Evolutionary conservation across 1,284 basidiomycete species (phyloP), one percentile per base, ranked within the genome.

Genomic region (Malassezia caprae): DNA sequence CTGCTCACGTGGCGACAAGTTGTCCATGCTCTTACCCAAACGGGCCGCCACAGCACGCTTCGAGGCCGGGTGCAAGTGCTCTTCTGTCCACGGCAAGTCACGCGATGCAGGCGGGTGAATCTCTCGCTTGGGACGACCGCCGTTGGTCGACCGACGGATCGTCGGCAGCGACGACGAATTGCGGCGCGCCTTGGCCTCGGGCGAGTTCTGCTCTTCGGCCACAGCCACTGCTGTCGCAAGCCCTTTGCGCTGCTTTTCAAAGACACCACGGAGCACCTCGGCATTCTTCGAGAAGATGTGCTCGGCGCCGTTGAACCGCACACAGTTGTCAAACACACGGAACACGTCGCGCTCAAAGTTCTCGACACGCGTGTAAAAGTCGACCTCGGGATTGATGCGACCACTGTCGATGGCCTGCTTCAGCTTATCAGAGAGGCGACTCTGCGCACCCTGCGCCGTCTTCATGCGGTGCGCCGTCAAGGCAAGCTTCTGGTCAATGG

Each of bases 31-130:
- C 56, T 64, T 67, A 30, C 24, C 63, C 54, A 32, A 54, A 47
- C 19, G 60, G 30, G 44, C 52, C 8, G 26, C 39, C 17, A 50
- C 42, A n/a, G 60, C 47, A 12, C 50, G 49, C 40, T 57, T 57
- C 34, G 53, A 55, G 11, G 51, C 53, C 8, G 59, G 48, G 34
- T 51, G 31, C 35, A 63, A 53, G n/a, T 75, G 65, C 40, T 76
- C 80, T 67, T 90, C 87, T 27, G 82, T 80, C 73, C 90, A 94
- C 0, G 86, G 82, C 19, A 94, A 77, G 67, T 96, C 93, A 76
- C 90, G 90, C 0, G 90, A 84, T 13, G 90, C 84, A 17, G 91
- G 91, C 11, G 91, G 89, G 68, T 96, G 90, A 35, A 96, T 91
- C 76, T 96, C 93, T 50, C 93, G 87, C 78, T 96, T 96, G 0